Evolutionary conservation across 305 asterid genomes (phyloP), one percentile per base, ranked within the genome.

Genomic region (Solanum hybrid): DNA sequence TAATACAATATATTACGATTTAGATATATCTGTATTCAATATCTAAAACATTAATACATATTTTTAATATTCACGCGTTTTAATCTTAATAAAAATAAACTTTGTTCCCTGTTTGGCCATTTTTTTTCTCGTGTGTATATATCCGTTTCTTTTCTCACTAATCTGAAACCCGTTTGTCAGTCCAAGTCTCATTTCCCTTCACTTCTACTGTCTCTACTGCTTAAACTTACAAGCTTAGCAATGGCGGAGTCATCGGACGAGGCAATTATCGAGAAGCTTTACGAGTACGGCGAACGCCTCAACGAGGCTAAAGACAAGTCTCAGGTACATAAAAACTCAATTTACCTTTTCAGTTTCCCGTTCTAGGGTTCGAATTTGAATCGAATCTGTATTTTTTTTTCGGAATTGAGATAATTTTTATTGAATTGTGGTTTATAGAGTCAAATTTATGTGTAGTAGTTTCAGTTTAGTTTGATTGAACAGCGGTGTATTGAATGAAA

Each of bases 271-370:
- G 98, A 96, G 92, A 96, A 97, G 92, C 98, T 97, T 80, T 97
- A 97, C 90, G 98, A 94, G 94, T 97, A 93, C 87, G 97, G 97
- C 3, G 99, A 94, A 81, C 95, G 96, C 51, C 98, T 97, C 91
- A 96, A 91, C 90, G 97, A 94, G 89, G 95, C 93, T 91, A 96
- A 96, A 92, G 98, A 97, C 93, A 97, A 96, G 94, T 95, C 96
- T 45, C 94, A 95, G 99, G 99, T 95, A 51, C 89, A 27, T 80
- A 89, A 86, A 75, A 87, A 35, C 86, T n/a, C 51, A 7, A 51
- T 42, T 78, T 90, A 27, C 80, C n/a, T 56, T 35, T 42, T 78
- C 27, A 42, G 78, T 79, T 37, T 69, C n/a, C 86, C 40, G 22
- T 89, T 86, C 72, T 92, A 91, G 95, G 92, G 94, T 92, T 93